These are phyloP conservation scores for Dendrothele bispora DNA, from an alignment of 768 basidiomycete genomes.

Conservation along the genomic window DNA sequence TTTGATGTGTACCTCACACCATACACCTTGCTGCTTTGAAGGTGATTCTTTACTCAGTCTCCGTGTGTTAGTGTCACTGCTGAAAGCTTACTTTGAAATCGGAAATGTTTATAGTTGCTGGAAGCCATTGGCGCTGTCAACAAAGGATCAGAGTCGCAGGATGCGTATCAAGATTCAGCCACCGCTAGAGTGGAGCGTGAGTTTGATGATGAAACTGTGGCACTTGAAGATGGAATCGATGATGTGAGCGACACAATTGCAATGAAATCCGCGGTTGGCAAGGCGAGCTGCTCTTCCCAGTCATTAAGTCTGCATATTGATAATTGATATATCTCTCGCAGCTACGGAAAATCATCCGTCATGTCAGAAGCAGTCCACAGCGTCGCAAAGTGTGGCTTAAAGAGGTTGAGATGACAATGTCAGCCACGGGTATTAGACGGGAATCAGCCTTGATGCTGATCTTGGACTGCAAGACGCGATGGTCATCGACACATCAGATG, in stretches of 20 bases:
- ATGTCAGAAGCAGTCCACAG: slow-evolving; percentile 24
- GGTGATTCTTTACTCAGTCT: no score
- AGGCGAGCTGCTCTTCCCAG: slow-evolving; percentile 10
- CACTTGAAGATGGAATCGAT: slow-evolving; percentile 12
- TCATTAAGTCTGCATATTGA: no score
- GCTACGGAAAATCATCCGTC: slow-evolving; percentile 25
- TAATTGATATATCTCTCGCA: no score
- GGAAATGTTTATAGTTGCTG: slow-evolving; percentile 23
- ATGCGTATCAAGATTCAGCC: slow-evolving; percentile 22
- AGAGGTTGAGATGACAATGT: slow-evolving; percentile 5
- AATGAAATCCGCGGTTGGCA: slow-evolving; percentile 11
- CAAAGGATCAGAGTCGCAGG: slow-evolving; percentile 9
- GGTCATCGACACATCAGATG: slow-evolving; percentile 35
- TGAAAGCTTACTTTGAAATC: background rate
- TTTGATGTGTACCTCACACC: slow-evolving; percentile 27
- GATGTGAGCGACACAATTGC: background rate
- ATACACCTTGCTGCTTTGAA: slow-evolving; percentile 24
- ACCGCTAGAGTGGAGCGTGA: slow-evolving; percentile 9
- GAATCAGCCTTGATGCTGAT: slow-evolving; percentile 23
- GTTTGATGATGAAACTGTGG: slow-evolving; percentile 12
- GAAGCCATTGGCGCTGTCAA: slow-evolving; percentile 28
- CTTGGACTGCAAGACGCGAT: slow-evolving; percentile 29
- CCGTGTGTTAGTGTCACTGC: no score
- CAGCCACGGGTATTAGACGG: background rate
- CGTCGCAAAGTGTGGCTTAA: slow-evolving; percentile 15